Evolutionary conservation across 179 eudicot species (phyloP), one percentile per base, ranked within the genome.

Genomic region (Pouteria campechiana): DNA sequence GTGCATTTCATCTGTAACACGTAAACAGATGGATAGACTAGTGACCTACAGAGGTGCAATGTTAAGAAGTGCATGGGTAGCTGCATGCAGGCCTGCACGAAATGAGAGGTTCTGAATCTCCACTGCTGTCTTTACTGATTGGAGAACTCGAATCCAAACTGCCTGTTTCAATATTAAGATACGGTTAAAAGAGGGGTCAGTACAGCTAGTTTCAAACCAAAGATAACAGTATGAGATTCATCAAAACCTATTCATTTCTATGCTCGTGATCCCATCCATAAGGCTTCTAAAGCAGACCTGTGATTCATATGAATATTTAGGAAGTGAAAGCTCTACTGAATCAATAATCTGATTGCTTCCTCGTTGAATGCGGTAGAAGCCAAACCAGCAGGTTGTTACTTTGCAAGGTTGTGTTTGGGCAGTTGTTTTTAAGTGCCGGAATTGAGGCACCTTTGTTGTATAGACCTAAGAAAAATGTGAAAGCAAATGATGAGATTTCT

Each of bases 301-400:
- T 33, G 98, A 86, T 39, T 82, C 83, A 54, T 86, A 90, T 10
- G 92, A 65, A 60, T 65, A 87, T 41, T 65, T 69, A n/a, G 98
- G 98, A 64, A 90, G 92, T 13, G 62, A 59, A 37, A 86, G 82
- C 43, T 82, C 94, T 50, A 90, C 72, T 41, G 87, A 38, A 66
- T 90, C 98, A 54, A 90, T 65, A 36, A 86, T 67, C 47, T 35
- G 56, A 46, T 77, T 70, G 66, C 68, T 87, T 53, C 75, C 69
- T 75, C 44, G 72, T 76, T 82, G 70, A 54, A 90, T 60, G 40
- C 87, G 82, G 40, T 67, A 69, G 49, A 79, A 90, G 16, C 98
- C 96, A 75, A 86, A 79, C 98, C 98, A 90, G 33, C 87, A 81
- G 16, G 96, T 90, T 52, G 96, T 86, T 27, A 90, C 88, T 57